Evolutionary conservation across 306 rosid genomes (phyloP).

Genomic region (Acacia acuminata): DNA sequence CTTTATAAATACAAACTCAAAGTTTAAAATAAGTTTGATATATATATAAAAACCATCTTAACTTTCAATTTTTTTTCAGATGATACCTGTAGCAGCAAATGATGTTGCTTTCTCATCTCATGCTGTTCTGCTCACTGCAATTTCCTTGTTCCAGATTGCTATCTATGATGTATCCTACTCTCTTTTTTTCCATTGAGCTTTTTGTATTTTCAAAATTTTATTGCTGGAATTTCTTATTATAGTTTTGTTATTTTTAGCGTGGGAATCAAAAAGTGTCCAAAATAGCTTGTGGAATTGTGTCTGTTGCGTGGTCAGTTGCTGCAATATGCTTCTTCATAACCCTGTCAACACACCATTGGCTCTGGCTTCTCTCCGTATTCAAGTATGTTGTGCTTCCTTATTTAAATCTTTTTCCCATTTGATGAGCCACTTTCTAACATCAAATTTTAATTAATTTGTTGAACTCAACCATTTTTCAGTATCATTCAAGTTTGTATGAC

Average conservation of each 20-base stretch:
- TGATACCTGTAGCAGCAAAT: conserved; percentile 96
- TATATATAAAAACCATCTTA: too few relatives aligned
- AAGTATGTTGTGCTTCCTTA: conserved; percentile 46
- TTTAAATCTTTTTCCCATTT: not conserved
- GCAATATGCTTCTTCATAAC: conserved; percentile 76
- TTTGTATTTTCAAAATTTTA: not conserved
- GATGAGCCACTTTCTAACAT: not conserved
- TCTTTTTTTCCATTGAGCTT: not conserved
- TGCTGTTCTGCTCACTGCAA: conserved; percentile 79
- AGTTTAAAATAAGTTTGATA: not conserved
- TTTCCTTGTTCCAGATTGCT: conserved; percentile 71
- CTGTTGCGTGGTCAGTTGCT: conserved; percentile 66
- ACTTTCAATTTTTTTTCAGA: conserved; percentile 43
- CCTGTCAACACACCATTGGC: conserved; percentile 80
- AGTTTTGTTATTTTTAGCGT: conserved; percentile 44
- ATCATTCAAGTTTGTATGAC: conserved; percentile 40
- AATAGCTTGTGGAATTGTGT: conserved; percentile 51
- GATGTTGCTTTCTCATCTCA: conserved; percentile 91
- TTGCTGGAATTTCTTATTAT: not conserved
- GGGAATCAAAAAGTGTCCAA: conserved; percentile 78
- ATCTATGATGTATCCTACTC: conserved; percentile 62
- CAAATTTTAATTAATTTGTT: not conserved
- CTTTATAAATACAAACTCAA: not conserved
- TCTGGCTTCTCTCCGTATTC: conserved; percentile 80
- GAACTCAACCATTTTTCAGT: not conserved